A percentile compares a stretch with the other conserved stretches of the same genome.
Evolutionary conservation across 345 rosid genomes (phyloP).

Genomic region (thale cress (Arabidopsis thaliana)): TAIR10.1 NC_003071.7:16800501-16801000

Average conservation of each 20-base stretch:
- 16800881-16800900: background rate
- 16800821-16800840: background rate
- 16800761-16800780: background rate
- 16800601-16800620: conserved; percentile 24
- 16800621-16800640: no score
- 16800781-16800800: background rate
- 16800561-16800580: conserved; percentile 39
- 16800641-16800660: no score
- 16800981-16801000: no score
- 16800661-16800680: no score
- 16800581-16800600: conserved; percentile 19
- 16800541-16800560: conserved; percentile 34
- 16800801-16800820: background rate
- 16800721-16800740: background rate
- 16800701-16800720: background rate
- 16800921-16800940: background rate
- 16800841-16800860: background rate
- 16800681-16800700: no score
- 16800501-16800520: conserved; percentile 14
- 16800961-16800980: no score
- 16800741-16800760: background rate
- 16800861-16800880: background rate
- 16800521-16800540: conserved; percentile 23
- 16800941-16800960: no score
- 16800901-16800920: background rate